Percentiles rank a stretch among this genome's conserved stretches.
phyloP scores from a whole-genome alignment of 2,329 filamentous ascomycete genomes.

The Ceratocystis cubensis region DNA sequence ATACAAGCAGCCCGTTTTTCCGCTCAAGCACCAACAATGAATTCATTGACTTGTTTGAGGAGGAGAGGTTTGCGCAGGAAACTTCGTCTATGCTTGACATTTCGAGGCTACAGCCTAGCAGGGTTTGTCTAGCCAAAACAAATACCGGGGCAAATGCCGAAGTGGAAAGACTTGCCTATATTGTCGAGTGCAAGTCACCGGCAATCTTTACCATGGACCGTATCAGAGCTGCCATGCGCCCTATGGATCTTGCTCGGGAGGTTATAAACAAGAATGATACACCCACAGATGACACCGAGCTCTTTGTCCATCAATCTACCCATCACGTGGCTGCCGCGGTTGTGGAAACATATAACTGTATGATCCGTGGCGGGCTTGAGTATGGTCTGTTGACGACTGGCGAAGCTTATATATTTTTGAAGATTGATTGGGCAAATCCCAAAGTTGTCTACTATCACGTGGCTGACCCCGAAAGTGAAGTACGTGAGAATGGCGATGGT shows the following conservation, averaged over 20 bases:
- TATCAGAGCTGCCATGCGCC: conserved; percentile 32
- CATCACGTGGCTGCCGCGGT: conserved; percentile 30
- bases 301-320: conserved; percentile 23
- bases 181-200: conserved; percentile 37
- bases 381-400: conserved; percentile 34
- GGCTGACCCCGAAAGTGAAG: neutral
- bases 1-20: too few species aligned
- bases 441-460: conserved; percentile 1
- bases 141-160: neutral
- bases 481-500: neutral
- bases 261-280: conserved; percentile 27
- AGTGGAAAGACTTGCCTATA: conserved; percentile 24
- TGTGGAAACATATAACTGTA: conserved; percentile 34
- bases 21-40: neutral
- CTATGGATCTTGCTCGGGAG: conserved; percentile 27
- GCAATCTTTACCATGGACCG: conserved; percentile 30
- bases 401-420: conserved; percentile 35
- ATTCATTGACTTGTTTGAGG: neutral
- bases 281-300: conserved; percentile 24
- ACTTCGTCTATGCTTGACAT: neutral
- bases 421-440: conserved; percentile 25
- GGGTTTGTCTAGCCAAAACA: too few species aligned
- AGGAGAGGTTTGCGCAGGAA: too few species aligned
- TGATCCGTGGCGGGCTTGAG: conserved; percentile 35
- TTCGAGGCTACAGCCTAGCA: too few species aligned